These are phyloP conservation scores for Neurospora intermedia DNA, from an alignment of 495 filamentous ascomycete species.

Conservation along the genomic window DNA sequence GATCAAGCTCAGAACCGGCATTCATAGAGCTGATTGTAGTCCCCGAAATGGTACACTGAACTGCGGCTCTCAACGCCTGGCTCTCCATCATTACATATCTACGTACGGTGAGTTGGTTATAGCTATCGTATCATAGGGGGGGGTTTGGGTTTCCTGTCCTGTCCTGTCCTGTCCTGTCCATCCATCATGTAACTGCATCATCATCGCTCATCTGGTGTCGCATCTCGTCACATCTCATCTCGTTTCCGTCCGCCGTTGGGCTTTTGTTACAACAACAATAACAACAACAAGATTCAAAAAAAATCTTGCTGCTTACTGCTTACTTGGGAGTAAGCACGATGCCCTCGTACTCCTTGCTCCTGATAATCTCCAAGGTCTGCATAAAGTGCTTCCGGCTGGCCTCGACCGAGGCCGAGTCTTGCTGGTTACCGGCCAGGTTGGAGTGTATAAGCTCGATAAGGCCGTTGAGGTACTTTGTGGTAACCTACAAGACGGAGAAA, in stretches of 20 bases:
- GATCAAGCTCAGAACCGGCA: background rate
- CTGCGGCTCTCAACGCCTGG: background rate
- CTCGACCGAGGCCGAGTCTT: slow-evolving; percentile 71
- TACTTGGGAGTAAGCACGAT: slow-evolving; percentile 67
- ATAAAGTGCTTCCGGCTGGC: slow-evolving; percentile 85
- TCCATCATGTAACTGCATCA: background rate
- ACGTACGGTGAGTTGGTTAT: background rate
- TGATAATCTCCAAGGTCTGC: slow-evolving; percentile 87
- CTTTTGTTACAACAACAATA: background rate
- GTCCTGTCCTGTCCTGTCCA: background rate
- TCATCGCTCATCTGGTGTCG: background rate
- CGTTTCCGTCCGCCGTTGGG: background rate
- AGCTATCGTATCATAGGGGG: background rate
- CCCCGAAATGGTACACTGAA: background rate
- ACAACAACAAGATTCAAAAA: background rate
- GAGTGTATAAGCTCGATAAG: slow-evolving; percentile 97
- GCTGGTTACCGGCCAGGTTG: slow-evolving; percentile 69
- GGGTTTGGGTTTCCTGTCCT: background rate
- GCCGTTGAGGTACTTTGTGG: slow-evolving; percentile 94
- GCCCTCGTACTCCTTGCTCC: slow-evolving; percentile 83
- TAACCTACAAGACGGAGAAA: slow-evolving; percentile 49
- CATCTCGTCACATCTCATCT: background rate
- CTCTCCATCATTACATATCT: background rate
- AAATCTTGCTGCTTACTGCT: background rate
- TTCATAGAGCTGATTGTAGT: background rate